phyloP scores from a whole-genome alignment of 805 yeast genomes.

The Pichia scutulata region DNA sequence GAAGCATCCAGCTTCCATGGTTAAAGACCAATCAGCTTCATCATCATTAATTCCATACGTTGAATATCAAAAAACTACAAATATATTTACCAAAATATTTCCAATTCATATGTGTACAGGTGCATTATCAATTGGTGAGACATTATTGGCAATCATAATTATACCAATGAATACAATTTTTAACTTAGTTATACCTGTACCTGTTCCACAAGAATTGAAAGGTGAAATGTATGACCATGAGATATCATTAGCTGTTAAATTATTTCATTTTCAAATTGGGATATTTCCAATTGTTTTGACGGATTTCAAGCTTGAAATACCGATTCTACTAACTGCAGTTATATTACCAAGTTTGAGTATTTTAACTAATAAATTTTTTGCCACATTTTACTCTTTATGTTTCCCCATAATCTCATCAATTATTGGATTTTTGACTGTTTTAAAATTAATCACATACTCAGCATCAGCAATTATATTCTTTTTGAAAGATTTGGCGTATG shows the following conservation, averaged over 20 bases:
- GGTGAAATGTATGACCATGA: slow-evolving; percentile 16
- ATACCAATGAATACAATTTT: slow-evolving; percentile 21
- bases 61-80: slow-evolving; percentile 6
- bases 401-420: slow-evolving; percentile 20
- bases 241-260: slow-evolving; percentile 13
- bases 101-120: slow-evolving; percentile 9
- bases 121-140: slow-evolving; percentile 16
- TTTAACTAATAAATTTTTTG: background rate
- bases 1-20: background rate
- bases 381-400: slow-evolving; percentile 8
- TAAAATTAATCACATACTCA: slow-evolving; percentile 23
- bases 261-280: slow-evolving; percentile 27
- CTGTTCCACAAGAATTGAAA: slow-evolving; percentile 13
- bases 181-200: slow-evolving; percentile 24
- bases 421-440: slow-evolving; percentile 25
- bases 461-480: slow-evolving; percentile 25
- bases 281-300: slow-evolving; percentile 7
- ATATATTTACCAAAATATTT: slow-evolving; percentile 7
- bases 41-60: slow-evolving; percentile 4
- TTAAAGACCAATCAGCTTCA: background rate
- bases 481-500: slow-evolving; percentile 37
- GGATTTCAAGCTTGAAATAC: slow-evolving; percentile 4
- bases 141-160: slow-evolving; percentile 17
- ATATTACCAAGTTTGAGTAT: background rate
- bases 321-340: background rate